phyloP scores from a whole-genome alignment of 2,329 filamentous ascomycete genomes.

The Arthrobotrys pseudoclavata region DNA sequence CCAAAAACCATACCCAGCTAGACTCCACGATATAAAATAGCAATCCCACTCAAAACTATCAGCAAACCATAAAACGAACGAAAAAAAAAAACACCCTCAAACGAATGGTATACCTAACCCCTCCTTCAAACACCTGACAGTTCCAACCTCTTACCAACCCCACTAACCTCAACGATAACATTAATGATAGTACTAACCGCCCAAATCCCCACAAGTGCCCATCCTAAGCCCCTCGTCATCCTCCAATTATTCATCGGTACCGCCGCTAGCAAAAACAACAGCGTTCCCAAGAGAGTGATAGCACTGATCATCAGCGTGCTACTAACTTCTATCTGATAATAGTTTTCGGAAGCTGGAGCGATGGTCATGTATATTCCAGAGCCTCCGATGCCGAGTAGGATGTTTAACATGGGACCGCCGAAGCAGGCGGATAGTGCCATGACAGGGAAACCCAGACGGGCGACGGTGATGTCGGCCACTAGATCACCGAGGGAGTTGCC shows the following conservation, averaged over 20 bases:
- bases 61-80: not conserved
- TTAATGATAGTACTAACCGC: slow-evolving; percentile 82
- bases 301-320: slow-evolving; percentile 88
- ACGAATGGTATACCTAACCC: not conserved
- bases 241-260: slow-evolving; percentile 90
- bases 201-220: slow-evolving; percentile 85
- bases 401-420: slow-evolving; percentile 98
- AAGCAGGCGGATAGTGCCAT: slow-evolving; percentile 97
- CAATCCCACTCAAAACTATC: not conserved
- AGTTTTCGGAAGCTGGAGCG: slow-evolving; percentile 80
- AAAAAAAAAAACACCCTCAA: not conserved
- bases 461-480: slow-evolving; percentile 94
- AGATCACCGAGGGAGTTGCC: slow-evolving; percentile 95
- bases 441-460: slow-evolving; percentile 91
- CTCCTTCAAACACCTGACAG: not conserved
- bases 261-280: slow-evolving; percentile 81
- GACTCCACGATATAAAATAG: slow-evolving; percentile 6
- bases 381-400: slow-evolving; percentile 92
- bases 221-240: slow-evolving; percentile 85
- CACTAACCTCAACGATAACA: slow-evolving; percentile 81
- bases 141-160: slow-evolving; percentile 68
- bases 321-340: slow-evolving; percentile 86
- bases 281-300: slow-evolving; percentile 83
- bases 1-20: not conserved
- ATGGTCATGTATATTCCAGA: slow-evolving; percentile 90